These are phyloP conservation scores for Phenoliferia sp. DNA, from an alignment of 1,284 basidiomycete genomes.

Conservation along the genomic window DNA sequence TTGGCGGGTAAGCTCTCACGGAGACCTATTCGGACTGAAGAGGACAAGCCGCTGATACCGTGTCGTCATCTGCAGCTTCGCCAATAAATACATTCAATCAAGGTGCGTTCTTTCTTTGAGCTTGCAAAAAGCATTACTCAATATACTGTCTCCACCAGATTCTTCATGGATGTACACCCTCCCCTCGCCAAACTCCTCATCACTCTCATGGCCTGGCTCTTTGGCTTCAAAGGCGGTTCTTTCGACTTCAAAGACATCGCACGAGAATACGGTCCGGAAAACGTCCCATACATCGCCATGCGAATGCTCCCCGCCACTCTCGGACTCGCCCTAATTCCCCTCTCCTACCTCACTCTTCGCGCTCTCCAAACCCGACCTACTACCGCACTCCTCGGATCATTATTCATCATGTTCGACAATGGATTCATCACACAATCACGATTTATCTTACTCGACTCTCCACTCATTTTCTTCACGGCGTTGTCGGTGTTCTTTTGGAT, in stretches of 20 bases:
- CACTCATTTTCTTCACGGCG: conserved; percentile 94
- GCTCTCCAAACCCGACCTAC: conserved; percentile 83
- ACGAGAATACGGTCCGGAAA: conserved; percentile 64
- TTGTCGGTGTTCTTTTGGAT: conserved; percentile 82
- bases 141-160: conserved; percentile 54
- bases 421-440: conserved; percentile 91
- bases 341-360: conserved; percentile 90
- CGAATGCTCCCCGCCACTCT: conserved; percentile 84
- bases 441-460: conserved; percentile 94
- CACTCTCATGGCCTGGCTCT: conserved; percentile 79
- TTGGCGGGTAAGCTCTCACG: conserved; percentile 64
- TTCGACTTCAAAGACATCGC: conserved; percentile 75
- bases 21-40: not conserved
- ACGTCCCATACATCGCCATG: conserved; percentile 95
- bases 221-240: conserved; percentile 77
- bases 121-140: not conserved
- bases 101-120: not conserved
- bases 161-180: conserved; percentile 95
- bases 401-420: conserved; percentile 95
- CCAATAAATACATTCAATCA: conserved; percentile 22
- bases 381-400: conserved; percentile 79
- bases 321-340: conserved; percentile 80
- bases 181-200: conserved; percentile 94
- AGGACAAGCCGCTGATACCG: not conserved
- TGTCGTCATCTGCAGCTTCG: conserved; percentile 16